Percentiles rank a stretch among this genome's conserved stretches.
These are phyloP conservation scores for Sclerotiophoma versabilis DNA, from an alignment of 2,329 filamentous ascomycete species.

Conservation along the genomic window DNA sequence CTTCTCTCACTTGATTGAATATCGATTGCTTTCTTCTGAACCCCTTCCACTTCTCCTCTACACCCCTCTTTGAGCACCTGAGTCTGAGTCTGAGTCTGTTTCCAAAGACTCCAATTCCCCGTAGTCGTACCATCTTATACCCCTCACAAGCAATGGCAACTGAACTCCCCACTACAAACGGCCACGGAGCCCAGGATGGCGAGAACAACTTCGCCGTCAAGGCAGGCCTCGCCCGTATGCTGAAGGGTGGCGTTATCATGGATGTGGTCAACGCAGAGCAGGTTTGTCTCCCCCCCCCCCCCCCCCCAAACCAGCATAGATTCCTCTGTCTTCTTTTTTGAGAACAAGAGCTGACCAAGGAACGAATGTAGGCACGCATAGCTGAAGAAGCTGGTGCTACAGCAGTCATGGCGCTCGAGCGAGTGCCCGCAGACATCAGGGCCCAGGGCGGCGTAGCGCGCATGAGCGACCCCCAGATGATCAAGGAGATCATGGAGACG, in stretches of 20 bases:
- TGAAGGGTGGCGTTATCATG: constrained; percentile 99
- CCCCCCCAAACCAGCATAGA: neutral
- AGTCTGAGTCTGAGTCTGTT: too few relatives aligned
- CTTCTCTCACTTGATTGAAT: constrained; percentile 1
- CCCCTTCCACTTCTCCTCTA: neutral
- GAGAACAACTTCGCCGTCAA: constrained; percentile 82
- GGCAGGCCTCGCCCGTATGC: constrained; percentile 93
- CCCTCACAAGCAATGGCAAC: constrained; percentile 50
- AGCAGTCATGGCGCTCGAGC: constrained; percentile 98
- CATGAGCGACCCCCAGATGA: constrained; percentile 95
- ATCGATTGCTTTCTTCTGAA: neutral
- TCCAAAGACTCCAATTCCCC: too few relatives aligned
- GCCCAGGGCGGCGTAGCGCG: constrained; percentile 90
- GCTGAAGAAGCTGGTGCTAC: constrained; percentile 95
- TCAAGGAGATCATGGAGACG: constrained; percentile 91
- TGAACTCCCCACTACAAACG: constrained; percentile 58
- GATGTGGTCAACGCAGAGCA: constrained; percentile 93
- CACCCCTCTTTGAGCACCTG: neutral
- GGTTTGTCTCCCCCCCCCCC: constrained; percentile 54
- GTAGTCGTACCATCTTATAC: neutral
- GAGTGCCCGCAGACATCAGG: constrained; percentile 95
- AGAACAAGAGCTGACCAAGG: neutral
- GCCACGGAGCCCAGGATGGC: constrained; percentile 53
- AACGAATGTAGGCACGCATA: constrained; percentile 82
- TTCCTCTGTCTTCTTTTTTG: neutral